phyloP scores from a whole-genome alignment of 2,329 filamentous ascomycete genomes.

The Claviceps paspali region DNA sequence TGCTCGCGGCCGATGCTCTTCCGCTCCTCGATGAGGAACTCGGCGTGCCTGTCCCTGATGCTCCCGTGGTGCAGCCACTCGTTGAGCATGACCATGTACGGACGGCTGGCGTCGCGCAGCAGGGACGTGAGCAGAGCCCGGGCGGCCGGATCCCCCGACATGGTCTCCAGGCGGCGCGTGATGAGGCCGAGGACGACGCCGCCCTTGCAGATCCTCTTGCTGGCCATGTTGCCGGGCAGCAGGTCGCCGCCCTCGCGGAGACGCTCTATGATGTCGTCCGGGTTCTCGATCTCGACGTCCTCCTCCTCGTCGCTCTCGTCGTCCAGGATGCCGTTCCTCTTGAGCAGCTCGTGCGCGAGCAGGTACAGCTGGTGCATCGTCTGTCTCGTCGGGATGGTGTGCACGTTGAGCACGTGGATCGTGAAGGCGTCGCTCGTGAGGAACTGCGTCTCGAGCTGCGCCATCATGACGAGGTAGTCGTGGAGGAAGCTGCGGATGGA shows the following conservation, averaged over 20 bases:
- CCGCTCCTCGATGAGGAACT: conserved; percentile 91
- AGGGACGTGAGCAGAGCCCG: conserved; percentile 67
- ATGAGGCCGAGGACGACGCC: conserved; percentile 83
- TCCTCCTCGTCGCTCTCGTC: conserved; percentile 60
- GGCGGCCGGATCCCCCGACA: conserved; percentile 87
- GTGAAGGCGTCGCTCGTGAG: conserved; percentile 82
- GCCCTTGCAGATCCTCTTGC: conserved; percentile 92
- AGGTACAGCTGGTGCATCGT: conserved; percentile 85
- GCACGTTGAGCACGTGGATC: conserved; percentile 80
- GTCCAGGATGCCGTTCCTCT: conserved; percentile 74
- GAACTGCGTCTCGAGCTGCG: conserved; percentile 85
- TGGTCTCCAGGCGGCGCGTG: conserved; percentile 68
- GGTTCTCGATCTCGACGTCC: conserved; percentile 58
- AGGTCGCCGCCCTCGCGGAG: conserved; percentile 76
- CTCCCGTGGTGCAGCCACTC: conserved; percentile 95
- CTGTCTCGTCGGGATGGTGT: conserved; percentile 78
- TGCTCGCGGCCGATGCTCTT: conserved; percentile 86
- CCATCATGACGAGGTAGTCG: conserved; percentile 84
- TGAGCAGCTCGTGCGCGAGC: conserved; percentile 73
- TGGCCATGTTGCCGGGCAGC: conserved; percentile 59
- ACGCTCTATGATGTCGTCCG: conserved; percentile 84
- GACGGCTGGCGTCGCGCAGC: conserved; percentile 73
- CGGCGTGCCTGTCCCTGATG: conserved; percentile 84
- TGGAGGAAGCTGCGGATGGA: conserved; percentile 81
- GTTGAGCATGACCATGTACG: conserved; percentile 97